Conservation (phyloP, 2,329 filamentous ascomycete genomes). For the Sporothrix mexicana region DNA sequence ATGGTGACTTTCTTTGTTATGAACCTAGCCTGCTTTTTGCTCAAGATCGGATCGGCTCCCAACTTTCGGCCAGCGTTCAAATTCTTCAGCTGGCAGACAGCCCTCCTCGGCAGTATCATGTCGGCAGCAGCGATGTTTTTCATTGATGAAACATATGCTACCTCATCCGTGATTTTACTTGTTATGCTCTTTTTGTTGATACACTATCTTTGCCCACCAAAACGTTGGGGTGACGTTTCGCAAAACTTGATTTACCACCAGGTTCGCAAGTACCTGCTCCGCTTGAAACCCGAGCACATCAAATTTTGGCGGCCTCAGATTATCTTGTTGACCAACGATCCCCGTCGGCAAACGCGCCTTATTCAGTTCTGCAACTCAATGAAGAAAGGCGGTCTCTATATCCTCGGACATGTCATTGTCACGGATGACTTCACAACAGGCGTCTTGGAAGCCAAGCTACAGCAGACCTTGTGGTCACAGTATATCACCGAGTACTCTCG, state of each 20-base stretch:
- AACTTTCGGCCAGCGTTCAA: slow-evolving; percentile 89
- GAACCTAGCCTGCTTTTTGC: slow-evolving; percentile 83
- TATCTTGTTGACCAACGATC: slow-evolving; percentile 80
- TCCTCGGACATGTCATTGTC: slow-evolving; percentile 86
- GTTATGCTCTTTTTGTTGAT: slow-evolving; percentile 82
- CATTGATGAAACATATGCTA: slow-evolving; percentile 81
- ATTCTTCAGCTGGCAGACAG: slow-evolving; percentile 87
- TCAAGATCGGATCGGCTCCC: slow-evolving; percentile 85
- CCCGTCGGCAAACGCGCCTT: slow-evolving; percentile 78
- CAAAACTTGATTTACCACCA: slow-evolving; percentile 87
- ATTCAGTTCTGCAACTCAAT: slow-evolving; percentile 92
- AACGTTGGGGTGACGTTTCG: slow-evolving; percentile 88
- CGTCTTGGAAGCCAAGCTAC: slow-evolving; percentile 79
- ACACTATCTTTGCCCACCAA: slow-evolving; percentile 83
- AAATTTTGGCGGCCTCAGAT: slow-evolving; percentile 94
- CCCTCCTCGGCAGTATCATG: slow-evolving; percentile 73
- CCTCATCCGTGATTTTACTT: slow-evolving; percentile 73
- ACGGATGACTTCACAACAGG: slow-evolving; percentile 79
- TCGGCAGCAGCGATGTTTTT: slow-evolving; percentile 88
- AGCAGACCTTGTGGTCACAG: slow-evolving; percentile 82
- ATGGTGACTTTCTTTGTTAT: slow-evolving; percentile 87
- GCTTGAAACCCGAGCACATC: slow-evolving; percentile 85
- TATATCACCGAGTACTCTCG: slow-evolving; percentile 82
- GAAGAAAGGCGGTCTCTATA: slow-evolving; percentile 85
- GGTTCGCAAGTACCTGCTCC: slow-evolving; percentile 83